phyloP scores from a whole-genome alignment of 2,329 filamentous ascomycete species.

The Westerdykella sp. region DNA sequence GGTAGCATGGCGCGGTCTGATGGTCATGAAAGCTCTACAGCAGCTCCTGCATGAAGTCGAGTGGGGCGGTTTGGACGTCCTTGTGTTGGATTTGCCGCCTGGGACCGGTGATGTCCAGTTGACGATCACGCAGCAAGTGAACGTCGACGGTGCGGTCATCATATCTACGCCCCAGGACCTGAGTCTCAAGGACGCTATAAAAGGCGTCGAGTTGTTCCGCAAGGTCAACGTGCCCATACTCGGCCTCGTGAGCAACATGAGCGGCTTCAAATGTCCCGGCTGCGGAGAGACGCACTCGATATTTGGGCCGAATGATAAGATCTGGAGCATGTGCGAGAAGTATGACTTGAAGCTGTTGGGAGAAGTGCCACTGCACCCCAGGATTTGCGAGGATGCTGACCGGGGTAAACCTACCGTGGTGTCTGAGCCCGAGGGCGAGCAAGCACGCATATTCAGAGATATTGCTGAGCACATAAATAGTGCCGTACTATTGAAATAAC shows the following conservation, averaged over 20 bases:
- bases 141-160: constrained; percentile 80
- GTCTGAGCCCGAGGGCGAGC: constrained; percentile 68
- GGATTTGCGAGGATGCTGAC: constrained; percentile 82
- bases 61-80: constrained; percentile 81
- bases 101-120: constrained; percentile 94
- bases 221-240: constrained; percentile 74
- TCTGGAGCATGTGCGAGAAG: constrained; percentile 71
- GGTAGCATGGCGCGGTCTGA: constrained; percentile 90
- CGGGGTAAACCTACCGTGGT: constrained; percentile 85
- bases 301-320: constrained; percentile 58
- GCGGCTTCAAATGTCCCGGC: constrained; percentile 33
- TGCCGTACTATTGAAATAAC: too few species aligned
- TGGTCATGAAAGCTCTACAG: constrained; percentile 96
- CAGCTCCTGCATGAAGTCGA: constrained; percentile 93
- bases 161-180: constrained; percentile 92
- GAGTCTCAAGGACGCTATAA: constrained; percentile 82
- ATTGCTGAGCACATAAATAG: constrained; percentile 54
- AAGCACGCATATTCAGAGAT: constrained; percentile 64
- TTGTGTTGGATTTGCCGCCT: constrained; percentile 86
- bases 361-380: constrained; percentile 80
- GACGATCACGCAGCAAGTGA: constrained; percentile 90
- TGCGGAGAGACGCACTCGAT: constrained; percentile 46
- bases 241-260: constrained; percentile 61
- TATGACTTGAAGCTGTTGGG: constrained; percentile 74
- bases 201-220: constrained; percentile 88